Conservation (phyloP, 805 yeast genomes). For the Saturnispora kantuleensis region DNA sequence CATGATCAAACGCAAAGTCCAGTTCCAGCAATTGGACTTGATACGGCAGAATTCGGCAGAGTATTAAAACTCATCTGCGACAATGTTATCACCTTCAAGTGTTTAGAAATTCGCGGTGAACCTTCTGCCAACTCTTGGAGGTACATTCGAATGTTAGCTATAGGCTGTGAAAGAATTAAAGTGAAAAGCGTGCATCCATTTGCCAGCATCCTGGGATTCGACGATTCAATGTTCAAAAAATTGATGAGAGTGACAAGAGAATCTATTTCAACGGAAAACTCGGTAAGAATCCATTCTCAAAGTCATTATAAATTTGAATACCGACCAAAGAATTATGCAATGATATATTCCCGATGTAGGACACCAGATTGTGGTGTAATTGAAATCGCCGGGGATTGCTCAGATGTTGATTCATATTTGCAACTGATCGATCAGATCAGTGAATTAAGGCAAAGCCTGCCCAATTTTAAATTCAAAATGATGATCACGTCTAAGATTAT, state of each 20-base stretch:
- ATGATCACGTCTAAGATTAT: neutral
- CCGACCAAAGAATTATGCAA: constrained; percentile 1
- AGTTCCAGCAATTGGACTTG: neutral
- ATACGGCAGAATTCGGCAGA: neutral
- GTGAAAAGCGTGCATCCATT: neutral
- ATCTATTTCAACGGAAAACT: neutral
- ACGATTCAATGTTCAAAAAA: constrained; percentile 7
- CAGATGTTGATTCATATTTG: neutral
- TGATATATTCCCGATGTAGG: neutral
- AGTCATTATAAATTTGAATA: neutral
- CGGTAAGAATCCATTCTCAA: neutral
- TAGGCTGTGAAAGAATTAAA: constrained; percentile 5
- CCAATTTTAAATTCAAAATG: constrained; percentile 1
- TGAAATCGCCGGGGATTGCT: constrained; percentile 3
- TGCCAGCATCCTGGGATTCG: constrained; percentile 3
- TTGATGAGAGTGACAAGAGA: neutral
- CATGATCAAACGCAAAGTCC: constrained; percentile 5
- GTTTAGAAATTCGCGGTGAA: constrained; percentile 1
- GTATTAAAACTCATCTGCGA: neutral
- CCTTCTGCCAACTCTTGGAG: constrained; percentile 6
- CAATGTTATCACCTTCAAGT: constrained; percentile 2
- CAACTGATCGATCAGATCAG: neutral
- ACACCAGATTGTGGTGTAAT: constrained; percentile 1
- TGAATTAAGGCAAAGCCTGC: neutral
- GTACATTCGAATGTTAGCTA: constrained; percentile 5